Evolutionary conservation across 371 early-diverging fungal species (phyloP).

Genomic region (Blakeslea trispora): DNA sequence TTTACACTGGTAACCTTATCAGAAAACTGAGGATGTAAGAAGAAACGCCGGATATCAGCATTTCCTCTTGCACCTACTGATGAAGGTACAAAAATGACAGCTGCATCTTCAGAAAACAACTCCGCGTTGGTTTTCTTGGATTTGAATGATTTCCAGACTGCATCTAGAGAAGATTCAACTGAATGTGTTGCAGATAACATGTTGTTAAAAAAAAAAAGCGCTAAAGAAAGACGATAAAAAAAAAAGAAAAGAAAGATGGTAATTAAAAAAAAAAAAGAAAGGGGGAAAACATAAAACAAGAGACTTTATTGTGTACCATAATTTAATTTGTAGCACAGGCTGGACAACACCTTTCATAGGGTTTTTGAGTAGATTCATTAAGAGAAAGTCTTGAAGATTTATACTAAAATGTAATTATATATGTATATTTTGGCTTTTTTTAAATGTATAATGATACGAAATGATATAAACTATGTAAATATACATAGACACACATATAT

Average conservation of each 20-base stretch:
- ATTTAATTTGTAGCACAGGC: conserved; percentile 14
- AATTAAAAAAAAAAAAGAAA: conserved; percentile 2
- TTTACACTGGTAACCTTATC: conserved; percentile 30
- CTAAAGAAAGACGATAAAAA: too few relatives aligned
- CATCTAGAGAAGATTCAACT: conserved; percentile 10
- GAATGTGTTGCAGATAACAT: not conserved
- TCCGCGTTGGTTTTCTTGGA: conserved; percentile 35
- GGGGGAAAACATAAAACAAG: not conserved
- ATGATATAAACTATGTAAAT: too few relatives aligned
- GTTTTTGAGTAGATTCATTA: conserved; percentile 4
- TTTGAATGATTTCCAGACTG: conserved; percentile 38
- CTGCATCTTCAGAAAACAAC: conserved; percentile 41
- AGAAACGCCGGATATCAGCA: conserved; percentile 38
- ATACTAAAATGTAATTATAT: not conserved
- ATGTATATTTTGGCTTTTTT: not conserved
- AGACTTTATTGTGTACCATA: not conserved
- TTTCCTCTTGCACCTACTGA: conserved; percentile 37
- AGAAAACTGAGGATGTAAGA: conserved; percentile 33
- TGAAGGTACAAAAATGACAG: conserved; percentile 44
- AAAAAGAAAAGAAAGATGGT: conserved; percentile 12
- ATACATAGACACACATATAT: too few relatives aligned
- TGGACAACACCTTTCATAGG: conserved; percentile 22
- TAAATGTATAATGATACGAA: too few relatives aligned
- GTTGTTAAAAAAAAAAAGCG: too few relatives aligned
- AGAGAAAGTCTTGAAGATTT: not conserved